Evolutionary conservation across 2,329 filamentous ascomycete genomes (phyloP).

Genomic region (Xylaria sp.): DNA sequence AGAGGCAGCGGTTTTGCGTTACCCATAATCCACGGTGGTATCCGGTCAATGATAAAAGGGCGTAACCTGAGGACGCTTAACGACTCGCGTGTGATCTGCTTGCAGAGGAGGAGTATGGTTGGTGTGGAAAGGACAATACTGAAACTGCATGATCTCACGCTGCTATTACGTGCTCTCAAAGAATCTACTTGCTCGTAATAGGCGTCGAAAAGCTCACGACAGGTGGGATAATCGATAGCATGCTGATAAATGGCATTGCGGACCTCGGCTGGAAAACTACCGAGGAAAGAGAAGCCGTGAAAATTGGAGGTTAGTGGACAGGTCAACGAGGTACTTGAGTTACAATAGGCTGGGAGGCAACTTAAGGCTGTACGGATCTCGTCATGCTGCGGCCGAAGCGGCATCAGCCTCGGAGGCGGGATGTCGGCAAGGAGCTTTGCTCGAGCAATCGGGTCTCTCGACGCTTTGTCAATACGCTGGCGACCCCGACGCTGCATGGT

Average conservation of each 20-base stretch:
- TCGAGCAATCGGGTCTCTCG: slow-evolving; percentile 39
- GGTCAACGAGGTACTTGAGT: not conserved
- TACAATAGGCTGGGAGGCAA: slow-evolving; percentile 40
- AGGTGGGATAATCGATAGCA: slow-evolving; percentile 47
- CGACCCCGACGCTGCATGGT: slow-evolving; percentile 35
- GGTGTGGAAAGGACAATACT: slow-evolving; percentile 45
- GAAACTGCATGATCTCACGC: slow-evolving; percentile 20
- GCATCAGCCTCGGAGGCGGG: slow-evolving; percentile 31
- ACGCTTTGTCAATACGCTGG: slow-evolving; percentile 37
- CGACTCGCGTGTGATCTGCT: slow-evolving; percentile 51
- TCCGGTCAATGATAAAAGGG: slow-evolving; percentile 51
- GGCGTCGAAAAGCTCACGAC: slow-evolving; percentile 45
- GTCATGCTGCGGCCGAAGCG: slow-evolving; percentile 36
- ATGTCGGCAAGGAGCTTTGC: slow-evolving; percentile 40
- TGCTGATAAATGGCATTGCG: slow-evolving; percentile 52
- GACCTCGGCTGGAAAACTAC: slow-evolving; percentile 50
- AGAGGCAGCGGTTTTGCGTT: slow-evolving; percentile 43
- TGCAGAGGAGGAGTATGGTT: slow-evolving; percentile 52
- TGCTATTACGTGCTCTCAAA: slow-evolving; percentile 29
- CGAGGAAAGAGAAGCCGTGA: slow-evolving; percentile 45
- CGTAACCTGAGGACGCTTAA: slow-evolving; percentile 45
- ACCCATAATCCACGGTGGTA: slow-evolving; percentile 51
- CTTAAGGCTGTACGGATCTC: slow-evolving; percentile 38
- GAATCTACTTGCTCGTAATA: slow-evolving; percentile 47
- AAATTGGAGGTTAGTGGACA: not conserved